Percentiles rank a stretch among this genome's conserved stretches.
Conservation (phyloP, 768 basidiomycete species). For the Paxillus involutus region DNA sequence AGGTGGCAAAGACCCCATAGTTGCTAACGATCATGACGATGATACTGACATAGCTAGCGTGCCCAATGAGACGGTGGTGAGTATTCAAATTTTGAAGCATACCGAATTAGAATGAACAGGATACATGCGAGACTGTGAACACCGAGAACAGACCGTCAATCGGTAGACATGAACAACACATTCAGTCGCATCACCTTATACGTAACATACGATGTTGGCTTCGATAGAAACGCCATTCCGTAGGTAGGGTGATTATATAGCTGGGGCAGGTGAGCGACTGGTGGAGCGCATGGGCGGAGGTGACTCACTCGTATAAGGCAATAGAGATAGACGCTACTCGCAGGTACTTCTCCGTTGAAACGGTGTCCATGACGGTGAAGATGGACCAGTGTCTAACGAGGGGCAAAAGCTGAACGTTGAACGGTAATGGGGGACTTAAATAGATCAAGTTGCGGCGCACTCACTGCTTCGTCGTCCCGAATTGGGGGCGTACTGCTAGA, state of each 20-base stretch:
- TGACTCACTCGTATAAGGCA: constrained; percentile 38
- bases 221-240: constrained; percentile 33
- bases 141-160: background rate
- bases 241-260: constrained; percentile 33
- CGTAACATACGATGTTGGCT: constrained; percentile 26
- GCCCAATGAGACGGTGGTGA: constrained; percentile 4
- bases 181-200: constrained; percentile 22
- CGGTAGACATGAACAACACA: background rate
- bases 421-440: background rate
- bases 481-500: background rate
- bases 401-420: too few species aligned
- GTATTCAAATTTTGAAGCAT: background rate
- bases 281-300: background rate
- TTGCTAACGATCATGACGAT: constrained; percentile 49
- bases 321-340: constrained; percentile 37
- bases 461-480: background rate
- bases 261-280: constrained; percentile 10
- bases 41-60: constrained; percentile 41
- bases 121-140: constrained; percentile 26
- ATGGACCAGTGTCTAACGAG: background rate
- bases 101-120: constrained; percentile 35
- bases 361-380: background rate
- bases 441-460: background rate
- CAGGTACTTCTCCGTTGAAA: constrained; percentile 29
- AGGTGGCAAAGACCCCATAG: constrained; percentile 55